Percentiles rank a stretch among this genome's conserved stretches.
phyloP scores from a whole-genome alignment of 176 grass and related monocot species.

The Metroxylon sagu region DNA sequence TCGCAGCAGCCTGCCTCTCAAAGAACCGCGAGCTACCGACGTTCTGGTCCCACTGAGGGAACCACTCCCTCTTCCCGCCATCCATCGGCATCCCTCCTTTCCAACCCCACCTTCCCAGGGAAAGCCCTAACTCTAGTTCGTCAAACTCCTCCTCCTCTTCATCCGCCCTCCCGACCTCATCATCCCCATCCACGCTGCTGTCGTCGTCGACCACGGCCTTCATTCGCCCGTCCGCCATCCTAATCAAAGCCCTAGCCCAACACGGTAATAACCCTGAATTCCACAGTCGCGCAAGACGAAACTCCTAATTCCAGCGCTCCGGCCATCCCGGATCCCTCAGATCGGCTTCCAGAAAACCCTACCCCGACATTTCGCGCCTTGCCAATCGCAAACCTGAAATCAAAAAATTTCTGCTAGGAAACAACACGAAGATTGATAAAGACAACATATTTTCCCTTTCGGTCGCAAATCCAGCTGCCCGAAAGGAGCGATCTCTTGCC shows the following conservation, averaged over 20 bases:
- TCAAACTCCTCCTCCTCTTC: conserved; percentile 31
- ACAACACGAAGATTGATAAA: neutral
- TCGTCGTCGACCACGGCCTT: conserved; percentile 49
- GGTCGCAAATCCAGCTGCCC: neutral
- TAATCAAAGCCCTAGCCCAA: conserved; percentile 4
- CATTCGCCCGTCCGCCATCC: conserved; percentile 61
- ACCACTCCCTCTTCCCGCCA: neutral
- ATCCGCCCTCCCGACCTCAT: conserved; percentile 21
- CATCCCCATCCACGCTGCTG: conserved; percentile 23
- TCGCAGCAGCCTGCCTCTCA: conserved; percentile 5
- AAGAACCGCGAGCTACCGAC: conserved; percentile 13
- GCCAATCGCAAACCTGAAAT: conserved; percentile 2
- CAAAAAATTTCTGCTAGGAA: neutral
- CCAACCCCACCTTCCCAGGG: conserved; percentile 38
- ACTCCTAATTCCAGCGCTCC: neutral
- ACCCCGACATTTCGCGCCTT: no score
- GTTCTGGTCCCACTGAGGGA: neutral
- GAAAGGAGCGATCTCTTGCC: neutral
- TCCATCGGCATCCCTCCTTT: conserved; percentile 7
- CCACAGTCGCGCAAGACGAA: neutral
- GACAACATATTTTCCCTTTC: no score
- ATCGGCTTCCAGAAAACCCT: no score
- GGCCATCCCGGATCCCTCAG: neutral
- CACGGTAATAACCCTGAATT: neutral
- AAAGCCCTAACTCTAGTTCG: conserved; percentile 30